Conservation (phyloP, 140 eudicot genomes). For the Cichorium intybus region DNA sequence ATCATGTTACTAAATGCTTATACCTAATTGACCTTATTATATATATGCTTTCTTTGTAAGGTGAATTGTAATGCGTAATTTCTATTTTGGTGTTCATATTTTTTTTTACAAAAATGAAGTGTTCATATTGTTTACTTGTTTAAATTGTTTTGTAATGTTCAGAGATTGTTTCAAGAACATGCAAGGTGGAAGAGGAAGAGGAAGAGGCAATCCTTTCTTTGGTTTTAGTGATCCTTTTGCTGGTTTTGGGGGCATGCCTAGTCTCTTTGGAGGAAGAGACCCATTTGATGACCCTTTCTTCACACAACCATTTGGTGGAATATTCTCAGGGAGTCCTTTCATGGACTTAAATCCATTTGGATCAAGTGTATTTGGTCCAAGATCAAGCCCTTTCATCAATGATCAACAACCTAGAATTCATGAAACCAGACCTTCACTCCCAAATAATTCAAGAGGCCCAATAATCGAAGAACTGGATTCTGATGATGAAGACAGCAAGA, state of each 20-base stretch:
- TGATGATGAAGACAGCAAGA: constrained; percentile 44
- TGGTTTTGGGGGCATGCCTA: constrained; percentile 54
- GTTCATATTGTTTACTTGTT: constrained; percentile 2
- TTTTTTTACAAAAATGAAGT: no score
- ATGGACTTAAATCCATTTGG: constrained; percentile 50
- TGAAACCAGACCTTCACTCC: constrained; percentile 43
- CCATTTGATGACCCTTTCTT: constrained; percentile 95
- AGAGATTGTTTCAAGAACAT: constrained; percentile 36
- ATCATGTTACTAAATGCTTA: not conserved
- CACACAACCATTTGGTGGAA: constrained; percentile 66
- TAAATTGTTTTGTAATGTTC: constrained; percentile 4
- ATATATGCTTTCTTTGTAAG: not conserved
- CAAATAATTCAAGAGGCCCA: constrained; percentile 62
- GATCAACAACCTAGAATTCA: constrained; percentile 43
- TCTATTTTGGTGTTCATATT: not conserved
- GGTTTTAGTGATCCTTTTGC: constrained; percentile 56
- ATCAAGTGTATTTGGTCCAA: constrained; percentile 49
- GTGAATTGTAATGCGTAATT: constrained; percentile 1
- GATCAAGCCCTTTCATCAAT: constrained; percentile 45
- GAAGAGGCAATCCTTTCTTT: constrained; percentile 44
- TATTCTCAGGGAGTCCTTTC: constrained; percentile 56
- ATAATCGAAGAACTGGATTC: constrained; percentile 82
- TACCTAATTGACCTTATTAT: not conserved
- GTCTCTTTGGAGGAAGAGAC: constrained; percentile 64
- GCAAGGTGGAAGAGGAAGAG: constrained; percentile 65